These are phyloP conservation scores for Zygoascus ofunaensis DNA, from an alignment of 805 yeast genomes.

Conservation along the genomic window DNA sequence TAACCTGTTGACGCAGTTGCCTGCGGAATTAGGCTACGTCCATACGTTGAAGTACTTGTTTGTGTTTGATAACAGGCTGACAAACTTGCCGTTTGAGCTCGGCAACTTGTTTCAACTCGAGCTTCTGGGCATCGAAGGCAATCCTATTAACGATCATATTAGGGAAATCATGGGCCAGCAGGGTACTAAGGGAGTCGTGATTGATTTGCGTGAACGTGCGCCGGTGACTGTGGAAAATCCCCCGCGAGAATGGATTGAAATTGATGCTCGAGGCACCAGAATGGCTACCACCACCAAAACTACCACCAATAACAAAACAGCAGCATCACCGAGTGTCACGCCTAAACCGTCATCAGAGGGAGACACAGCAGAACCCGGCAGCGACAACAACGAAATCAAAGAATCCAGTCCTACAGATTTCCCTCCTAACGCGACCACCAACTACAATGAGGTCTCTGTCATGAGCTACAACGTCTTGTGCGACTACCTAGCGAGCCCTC, in stretches of 20 bases:
- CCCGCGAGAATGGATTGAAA: slow-evolving; percentile 74
- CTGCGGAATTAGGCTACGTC: slow-evolving; percentile 75
- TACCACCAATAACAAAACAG: background rate
- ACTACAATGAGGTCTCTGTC: slow-evolving; percentile 47
- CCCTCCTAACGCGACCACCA: slow-evolving; percentile 1
- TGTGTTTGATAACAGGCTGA: slow-evolving; percentile 77
- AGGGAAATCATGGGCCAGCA: slow-evolving; percentile 64
- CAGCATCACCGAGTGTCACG: no score
- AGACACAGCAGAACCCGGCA: slow-evolving; percentile 2
- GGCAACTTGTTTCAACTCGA: slow-evolving; percentile 79
- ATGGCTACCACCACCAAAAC: background rate
- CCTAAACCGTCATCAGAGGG: background rate
- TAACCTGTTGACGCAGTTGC: slow-evolving; percentile 63
- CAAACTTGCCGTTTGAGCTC: slow-evolving; percentile 69
- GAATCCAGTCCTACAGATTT: slow-evolving; percentile 2
- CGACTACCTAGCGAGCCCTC: slow-evolving; percentile 89
- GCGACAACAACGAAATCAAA: slow-evolving; percentile 6
- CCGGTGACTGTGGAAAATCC: slow-evolving; percentile 58
- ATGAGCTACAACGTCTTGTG: slow-evolving; percentile 88
- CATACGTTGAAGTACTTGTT: slow-evolving; percentile 72
- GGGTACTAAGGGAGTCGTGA: slow-evolving; percentile 77
- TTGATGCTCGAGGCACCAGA: slow-evolving; percentile 62
- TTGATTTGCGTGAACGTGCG: slow-evolving; percentile 71
- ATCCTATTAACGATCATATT: slow-evolving; percentile 60
- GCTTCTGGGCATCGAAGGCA: slow-evolving; percentile 89